Evolutionary conservation across 768 basidiomycete genomes (phyloP), one percentile per base, ranked within the genome.

Genomic region (Xerocomellus amylosporus): DNA sequence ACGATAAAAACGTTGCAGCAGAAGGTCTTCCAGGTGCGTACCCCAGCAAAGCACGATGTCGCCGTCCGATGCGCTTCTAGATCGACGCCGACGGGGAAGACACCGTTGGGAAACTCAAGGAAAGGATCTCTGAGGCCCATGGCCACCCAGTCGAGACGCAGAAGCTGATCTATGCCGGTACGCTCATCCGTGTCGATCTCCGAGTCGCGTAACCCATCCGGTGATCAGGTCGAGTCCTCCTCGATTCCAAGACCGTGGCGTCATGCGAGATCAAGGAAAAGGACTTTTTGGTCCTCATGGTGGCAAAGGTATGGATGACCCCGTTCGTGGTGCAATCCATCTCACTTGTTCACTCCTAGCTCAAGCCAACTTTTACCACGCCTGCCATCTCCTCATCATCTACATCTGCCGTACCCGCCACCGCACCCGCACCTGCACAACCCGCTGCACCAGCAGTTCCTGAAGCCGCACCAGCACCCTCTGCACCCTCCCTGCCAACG

Each of bases 281-380:
- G 77, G 96, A 97, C 71, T 99, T 99, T 76, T 76, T 98, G 56
- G 97, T 99, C n/a, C 84, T 99, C 40, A 99, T 98, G 96, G 91
- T 98, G 33, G 84, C 93, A 47, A 98, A 97, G 85, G 95, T 95
- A 58, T 52, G 42, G 34, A 41, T 47, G 75, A 41, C 33, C 19
- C n/a, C 49, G 5, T 37, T 49, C 30, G 22, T 34, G 37, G 20
- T 39, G 10, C 38, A 14, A 48, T 12, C 36, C 22, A 14, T 33
- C 51, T 61, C 51, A 33, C 30, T 14, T 5, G 31, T 50, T 50
- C 30, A 45, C 47, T 33, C 50, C 38, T 47, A 87, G 86, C 85
- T 82, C 37, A 87, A 85, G 62, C 73, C 83, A 8, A 71, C 67
- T 2, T 71, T 73, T 12, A 55, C 74, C 20, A 55, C 72, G 0